Evolutionary conservation across 2,329 filamentous ascomycete species (phyloP).

Genomic region (Cercospora sojina): DNA sequence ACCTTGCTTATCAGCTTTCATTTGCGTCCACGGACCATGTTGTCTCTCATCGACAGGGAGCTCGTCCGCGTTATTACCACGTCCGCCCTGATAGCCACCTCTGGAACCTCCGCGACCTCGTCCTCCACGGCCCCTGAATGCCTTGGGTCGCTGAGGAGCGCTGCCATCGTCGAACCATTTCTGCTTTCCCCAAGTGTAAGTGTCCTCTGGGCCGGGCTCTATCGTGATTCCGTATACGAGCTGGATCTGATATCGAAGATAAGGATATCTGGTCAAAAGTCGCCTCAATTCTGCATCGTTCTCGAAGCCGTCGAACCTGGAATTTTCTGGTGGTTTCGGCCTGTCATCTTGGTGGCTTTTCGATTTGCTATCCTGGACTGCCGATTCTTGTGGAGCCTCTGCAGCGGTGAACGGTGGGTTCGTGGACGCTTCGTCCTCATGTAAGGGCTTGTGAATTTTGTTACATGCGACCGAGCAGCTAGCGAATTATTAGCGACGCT

Average conservation of each 20-base stretch:
- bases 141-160: slow-evolving; percentile 20
- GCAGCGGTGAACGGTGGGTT: background rate
- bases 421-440: slow-evolving; percentile 28
- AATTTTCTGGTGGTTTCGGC: slow-evolving; percentile 27
- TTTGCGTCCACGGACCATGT: slow-evolving; percentile 39
- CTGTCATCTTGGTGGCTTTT: slow-evolving; percentile 20
- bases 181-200: slow-evolving; percentile 29
- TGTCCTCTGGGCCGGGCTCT: slow-evolving; percentile 38
- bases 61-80: background rate
- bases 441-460: slow-evolving; percentile 39
- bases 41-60: slow-evolving; percentile 26
- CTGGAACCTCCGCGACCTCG: slow-evolving; percentile 8
- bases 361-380: background rate
- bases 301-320: slow-evolving; percentile 36
- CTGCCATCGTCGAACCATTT: slow-evolving; percentile 25
- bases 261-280: slow-evolving; percentile 38
- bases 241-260: slow-evolving; percentile 37
- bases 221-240: slow-evolving; percentile 39
- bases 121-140: slow-evolving; percentile 22
- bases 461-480: slow-evolving; percentile 44
- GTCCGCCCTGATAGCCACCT: background rate
- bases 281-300: slow-evolving; percentile 36
- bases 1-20: slow-evolving; percentile 40
- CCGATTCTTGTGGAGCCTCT: background rate
- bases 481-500: slow-evolving; percentile 10